Evolutionary conservation across 2,329 filamentous ascomycete genomes (phyloP), one percentile per base, ranked within the genome.

Genomic region (Colletotrichum destructivum): DNA sequence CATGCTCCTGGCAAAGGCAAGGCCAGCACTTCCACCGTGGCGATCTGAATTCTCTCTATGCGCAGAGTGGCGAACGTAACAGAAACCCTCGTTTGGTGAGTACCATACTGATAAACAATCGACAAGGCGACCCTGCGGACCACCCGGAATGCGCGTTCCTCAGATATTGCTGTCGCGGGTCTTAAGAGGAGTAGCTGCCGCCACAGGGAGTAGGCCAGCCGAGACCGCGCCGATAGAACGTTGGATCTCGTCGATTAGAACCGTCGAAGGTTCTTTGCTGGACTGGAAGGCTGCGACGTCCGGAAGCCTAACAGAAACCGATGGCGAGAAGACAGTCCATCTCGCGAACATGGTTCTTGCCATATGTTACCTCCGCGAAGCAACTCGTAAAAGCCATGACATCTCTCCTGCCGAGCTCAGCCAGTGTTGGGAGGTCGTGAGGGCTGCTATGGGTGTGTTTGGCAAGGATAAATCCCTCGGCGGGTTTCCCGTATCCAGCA

Each of bases 401-500:
- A 2, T 31, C 23, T 8, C 49, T 2, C 13, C 49, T 5, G 11
- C 23, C 13, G 49, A 52, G 23, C 23, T 40, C 12, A n/a, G 18
- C 8, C 26, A 40, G 6, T 56, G 54, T 18, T 56, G 54, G 54
- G 35, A 56, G 2, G 7, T 18, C 12, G 31, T 26, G 6, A 8
- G 54, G 11, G 35, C 13, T 40, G 31, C 31, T n/a, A 40, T 56
- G 16, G 1, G 12, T 4, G 26, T 15, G 8, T 15, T 12, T 4
- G 9, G 35, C 54, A 38, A 18, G 12, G 16, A 40, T 18, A 18
- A 2, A 3, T 16, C 18, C 7, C 16, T 16, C 31, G 11, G 31
- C 4, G 31, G 18, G 5, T 65, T 54, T 12, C 4, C 13, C 4
- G 65, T 66, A 7, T 74, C 75, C 31, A 77, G 77, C 44, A 79